A percentile compares a stretch with the other conserved stretches of the same genome.
These are phyloP conservation scores for Melampsora larici-populina DNA, from an alignment of 1,284 basidiomycete genomes.

Conservation along the genomic window DNA sequence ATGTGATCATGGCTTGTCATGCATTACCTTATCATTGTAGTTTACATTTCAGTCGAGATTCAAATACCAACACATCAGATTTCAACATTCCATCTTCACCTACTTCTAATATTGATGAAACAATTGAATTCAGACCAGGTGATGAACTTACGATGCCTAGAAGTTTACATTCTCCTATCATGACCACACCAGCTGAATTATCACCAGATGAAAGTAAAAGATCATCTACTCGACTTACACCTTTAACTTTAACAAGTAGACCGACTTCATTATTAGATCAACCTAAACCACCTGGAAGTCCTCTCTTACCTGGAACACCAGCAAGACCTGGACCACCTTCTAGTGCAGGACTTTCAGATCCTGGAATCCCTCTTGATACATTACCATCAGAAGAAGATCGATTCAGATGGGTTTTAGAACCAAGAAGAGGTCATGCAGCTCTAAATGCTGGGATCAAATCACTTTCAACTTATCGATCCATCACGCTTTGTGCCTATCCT, in stretches of 20 bases:
- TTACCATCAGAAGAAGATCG: slow-evolving; percentile 6
- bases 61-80: no score
- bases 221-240: slow-evolving; percentile 2
- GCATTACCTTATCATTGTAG: slow-evolving; percentile 38
- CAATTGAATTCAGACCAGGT: slow-evolving; percentile 34
- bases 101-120: neutral
- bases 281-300: neutral
- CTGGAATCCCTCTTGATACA: neutral
- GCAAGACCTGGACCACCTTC: neutral
- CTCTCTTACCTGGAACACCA: neutral
- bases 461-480: slow-evolving; percentile 75
- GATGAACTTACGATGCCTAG: slow-evolving; percentile 22
- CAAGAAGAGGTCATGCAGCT: slow-evolving; percentile 85
- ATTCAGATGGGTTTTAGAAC: slow-evolving; percentile 68
- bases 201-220: neutral
- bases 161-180: slow-evolving; percentile 24
- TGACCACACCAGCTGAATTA: neutral
- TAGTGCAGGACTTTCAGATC: neutral
- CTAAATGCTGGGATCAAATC: slow-evolving; percentile 91
- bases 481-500: slow-evolving; percentile 89
- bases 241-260: neutral
- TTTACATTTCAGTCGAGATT: no score
- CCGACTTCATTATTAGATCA: neutral
- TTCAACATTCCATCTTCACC: neutral
- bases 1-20: slow-evolving; percentile 44